Evolutionary conservation across 352 stramenopile species (phyloP).

Genomic region (Phytophthora capsici): DNA sequence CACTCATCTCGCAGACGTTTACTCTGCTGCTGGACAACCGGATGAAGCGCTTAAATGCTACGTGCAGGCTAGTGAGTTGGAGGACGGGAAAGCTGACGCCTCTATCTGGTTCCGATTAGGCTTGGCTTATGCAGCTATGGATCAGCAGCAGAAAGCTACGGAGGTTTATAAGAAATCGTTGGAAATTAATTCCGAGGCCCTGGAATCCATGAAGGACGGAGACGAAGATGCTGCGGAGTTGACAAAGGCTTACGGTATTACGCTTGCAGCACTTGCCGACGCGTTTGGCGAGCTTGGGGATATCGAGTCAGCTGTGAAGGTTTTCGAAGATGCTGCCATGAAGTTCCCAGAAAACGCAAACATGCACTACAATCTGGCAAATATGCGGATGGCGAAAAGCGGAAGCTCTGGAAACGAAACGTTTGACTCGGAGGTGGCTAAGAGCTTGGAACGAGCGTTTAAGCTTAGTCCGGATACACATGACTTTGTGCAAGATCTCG

Average conservation of each 20-base stretch:
- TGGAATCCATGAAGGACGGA: constrained; percentile 21
- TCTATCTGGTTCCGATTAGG: constrained; percentile 66
- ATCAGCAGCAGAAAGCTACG: constrained; percentile 43
- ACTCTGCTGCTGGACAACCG: constrained; percentile 39
- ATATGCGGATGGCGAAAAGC: constrained; percentile 63
- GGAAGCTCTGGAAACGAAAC: constrained; percentile 18
- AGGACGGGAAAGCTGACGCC: constrained; percentile 43
- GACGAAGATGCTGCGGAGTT: constrained; percentile 28
- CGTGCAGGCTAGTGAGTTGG: constrained; percentile 36
- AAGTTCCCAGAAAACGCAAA: constrained; percentile 55
- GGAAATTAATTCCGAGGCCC: constrained; percentile 24
- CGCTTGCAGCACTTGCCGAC: constrained; percentile 61
- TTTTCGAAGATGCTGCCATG: constrained; percentile 51
- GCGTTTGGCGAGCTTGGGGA: constrained; percentile 61
- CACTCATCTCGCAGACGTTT: constrained; percentile 55
- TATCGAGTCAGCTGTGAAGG: constrained; percentile 48
- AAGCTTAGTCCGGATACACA: constrained; percentile 42
- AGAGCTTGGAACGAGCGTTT: constrained; percentile 53
- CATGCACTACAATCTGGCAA: constrained; percentile 74
- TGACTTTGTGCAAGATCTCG: constrained; percentile 63
- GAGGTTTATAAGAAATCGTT: constrained; percentile 47
- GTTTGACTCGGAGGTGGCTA: constrained; percentile 35
- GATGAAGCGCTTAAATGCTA: constrained; percentile 50
- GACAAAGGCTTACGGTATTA: constrained; percentile 56
- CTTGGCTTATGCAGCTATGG: constrained; percentile 40